A percentile compares a stretch with the other conserved stretches of the same genome.
Evolutionary conservation across 225 moss, liverwort and hornwort genomes (phyloP).

Genomic region (Marchantia paleacea): DNA sequence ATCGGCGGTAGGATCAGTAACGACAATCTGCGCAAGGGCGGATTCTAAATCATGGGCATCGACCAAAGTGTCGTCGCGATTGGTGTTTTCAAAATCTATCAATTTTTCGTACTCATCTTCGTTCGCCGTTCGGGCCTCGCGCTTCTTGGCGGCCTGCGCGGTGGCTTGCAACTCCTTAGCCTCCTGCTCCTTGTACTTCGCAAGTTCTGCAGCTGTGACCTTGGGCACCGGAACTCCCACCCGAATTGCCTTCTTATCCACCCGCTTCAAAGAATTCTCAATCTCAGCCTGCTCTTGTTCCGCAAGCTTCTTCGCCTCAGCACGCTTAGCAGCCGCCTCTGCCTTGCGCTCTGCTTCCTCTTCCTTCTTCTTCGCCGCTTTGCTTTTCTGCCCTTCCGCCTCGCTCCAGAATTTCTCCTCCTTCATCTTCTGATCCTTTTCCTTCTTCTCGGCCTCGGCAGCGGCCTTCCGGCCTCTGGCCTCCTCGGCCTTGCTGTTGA

Average conservation of each 20-base stretch:
- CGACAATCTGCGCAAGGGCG: constrained; percentile 82
- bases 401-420: constrained; percentile 81
- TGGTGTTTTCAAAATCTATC: constrained; percentile 66
- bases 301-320: constrained; percentile 88
- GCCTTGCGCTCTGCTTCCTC: constrained; percentile 85
- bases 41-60: constrained; percentile 81
- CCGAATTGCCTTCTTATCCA: constrained; percentile 70
- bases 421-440: constrained; percentile 52
- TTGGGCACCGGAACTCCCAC: constrained; percentile 73
- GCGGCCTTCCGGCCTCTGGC: constrained; percentile 80
- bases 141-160: constrained; percentile 57
- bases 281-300: constrained; percentile 80
- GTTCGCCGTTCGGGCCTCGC: constrained; percentile 59
- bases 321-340: constrained; percentile 76
- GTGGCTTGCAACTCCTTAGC: constrained; percentile 47
- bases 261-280: constrained; percentile 63
- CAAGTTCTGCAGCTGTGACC: constrained; percentile 80
- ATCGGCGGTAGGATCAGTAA: constrained; percentile 53
- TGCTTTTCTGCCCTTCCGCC: constrained; percentile 74
- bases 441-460: constrained; percentile 71
- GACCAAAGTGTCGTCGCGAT: constrained; percentile 74
- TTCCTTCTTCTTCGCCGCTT: constrained; percentile 76
- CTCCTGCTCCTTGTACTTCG: constrained; percentile 70
- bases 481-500: constrained; percentile 93
- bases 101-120: constrained; percentile 83